phyloP scores from a whole-genome alignment of 768 basidiomycete species.

The Sutorius australiensis region DNA sequence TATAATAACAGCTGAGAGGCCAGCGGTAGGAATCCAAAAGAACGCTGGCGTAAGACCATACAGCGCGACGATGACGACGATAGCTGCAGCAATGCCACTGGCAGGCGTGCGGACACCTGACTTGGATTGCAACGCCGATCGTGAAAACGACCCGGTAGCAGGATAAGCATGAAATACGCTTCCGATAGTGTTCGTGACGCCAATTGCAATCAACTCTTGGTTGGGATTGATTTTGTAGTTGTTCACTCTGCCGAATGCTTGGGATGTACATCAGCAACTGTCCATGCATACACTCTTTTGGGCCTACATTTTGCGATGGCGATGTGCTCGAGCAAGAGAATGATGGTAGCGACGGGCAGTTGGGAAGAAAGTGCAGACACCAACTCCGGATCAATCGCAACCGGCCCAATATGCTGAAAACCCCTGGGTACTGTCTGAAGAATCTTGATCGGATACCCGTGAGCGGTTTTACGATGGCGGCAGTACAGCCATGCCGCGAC shows the following conservation, averaged over 20 bases:
- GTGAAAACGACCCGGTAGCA: conserved; percentile 96
- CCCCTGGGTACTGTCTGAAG: conserved; percentile 83
- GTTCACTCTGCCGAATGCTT: conserved; percentile 92
- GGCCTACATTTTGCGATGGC: conserved; percentile 88
- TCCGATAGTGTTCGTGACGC: conserved; percentile 92
- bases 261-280: conserved; percentile 8
- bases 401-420: conserved; percentile 54
- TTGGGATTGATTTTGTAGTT: conserved; percentile 92
- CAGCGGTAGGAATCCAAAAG: conserved; percentile 82
- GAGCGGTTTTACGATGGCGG: conserved; percentile 51
- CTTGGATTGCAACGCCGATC: conserved; percentile 94
- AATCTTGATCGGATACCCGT: conserved; percentile 82
- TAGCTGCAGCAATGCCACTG: conserved; percentile 78
- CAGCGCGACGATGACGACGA: conserved; percentile 89
- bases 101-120: conserved; percentile 96
- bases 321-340: conserved; percentile 92
- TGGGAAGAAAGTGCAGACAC: conserved; percentile 68
- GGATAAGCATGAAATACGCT: conserved; percentile 91
- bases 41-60: conserved; percentile 94
- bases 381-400: conserved; percentile 46
- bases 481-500: conserved; percentile 85
- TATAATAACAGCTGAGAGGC: conserved; percentile 91
- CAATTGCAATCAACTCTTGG: conserved; percentile 95
- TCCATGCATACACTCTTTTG: background rate
- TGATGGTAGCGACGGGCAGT: conserved; percentile 81